Evolutionary conservation across 2,329 filamentous ascomycete species (phyloP).

Genomic region (Pseudopyricularia cyperi): DNA sequence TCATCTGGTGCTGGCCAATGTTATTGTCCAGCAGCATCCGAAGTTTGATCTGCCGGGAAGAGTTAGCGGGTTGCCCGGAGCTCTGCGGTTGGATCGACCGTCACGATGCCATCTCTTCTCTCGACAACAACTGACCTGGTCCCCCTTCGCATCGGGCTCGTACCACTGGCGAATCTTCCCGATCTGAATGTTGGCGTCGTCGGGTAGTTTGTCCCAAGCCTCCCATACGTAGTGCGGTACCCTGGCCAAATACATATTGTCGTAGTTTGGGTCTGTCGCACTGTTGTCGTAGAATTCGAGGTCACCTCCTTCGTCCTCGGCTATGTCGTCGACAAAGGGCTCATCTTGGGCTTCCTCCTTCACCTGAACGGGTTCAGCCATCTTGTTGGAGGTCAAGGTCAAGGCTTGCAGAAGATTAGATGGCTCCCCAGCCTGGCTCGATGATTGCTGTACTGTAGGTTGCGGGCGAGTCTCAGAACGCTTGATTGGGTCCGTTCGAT

Average conservation of each 20-base stretch:
- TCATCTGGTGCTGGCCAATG: constrained; percentile 51
- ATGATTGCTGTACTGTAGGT: neutral
- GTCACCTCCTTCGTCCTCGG: constrained; percentile 51
- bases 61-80: neutral
- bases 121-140: constrained; percentile 21
- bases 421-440: neutral
- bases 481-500: no score
- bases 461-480: neutral
- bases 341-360: constrained; percentile 8
- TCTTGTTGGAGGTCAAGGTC: neutral
- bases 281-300: constrained; percentile 38
- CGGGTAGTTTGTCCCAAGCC: constrained; percentile 61
- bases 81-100: neutral
- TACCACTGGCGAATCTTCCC: constrained; percentile 56
- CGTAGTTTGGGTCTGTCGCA: constrained; percentile 21
- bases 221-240: constrained; percentile 73
- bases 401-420: neutral
- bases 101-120: neutral
- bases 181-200: constrained; percentile 70
- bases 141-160: constrained; percentile 37
- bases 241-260: constrained; percentile 57
- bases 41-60: constrained; percentile 19
- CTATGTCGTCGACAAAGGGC: constrained; percentile 35
- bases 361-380: neutral
- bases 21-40: constrained; percentile 57